Conservation (phyloP, 192 early-diverging fungal genomes). For the Coemansia sp. region DNA sequence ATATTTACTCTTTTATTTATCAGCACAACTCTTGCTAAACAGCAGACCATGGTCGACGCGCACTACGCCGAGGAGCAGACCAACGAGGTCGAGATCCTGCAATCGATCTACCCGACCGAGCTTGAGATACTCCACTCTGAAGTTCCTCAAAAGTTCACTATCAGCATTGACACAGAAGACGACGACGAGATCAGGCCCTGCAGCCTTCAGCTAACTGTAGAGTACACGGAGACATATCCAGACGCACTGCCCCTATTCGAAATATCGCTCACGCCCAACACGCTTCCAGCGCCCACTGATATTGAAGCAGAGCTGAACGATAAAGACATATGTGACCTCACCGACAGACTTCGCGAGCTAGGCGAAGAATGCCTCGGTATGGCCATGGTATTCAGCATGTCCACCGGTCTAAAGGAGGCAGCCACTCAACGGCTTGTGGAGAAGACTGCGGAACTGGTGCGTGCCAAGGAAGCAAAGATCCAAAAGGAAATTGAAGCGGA, state of each 20-base stretch:
- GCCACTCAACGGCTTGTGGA: slow-evolving; percentile 65
- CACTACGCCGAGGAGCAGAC: slow-evolving; percentile 81
- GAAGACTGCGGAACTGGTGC: slow-evolving; percentile 58
- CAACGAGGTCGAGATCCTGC: slow-evolving; percentile 78
- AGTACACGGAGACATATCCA: slow-evolving; percentile 76
- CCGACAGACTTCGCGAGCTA: slow-evolving; percentile 28
- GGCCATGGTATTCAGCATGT: slow-evolving; percentile 91
- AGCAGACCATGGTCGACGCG: slow-evolving; percentile 36
- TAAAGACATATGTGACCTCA: slow-evolving; percentile 40
- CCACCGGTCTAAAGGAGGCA: slow-evolving; percentile 73
- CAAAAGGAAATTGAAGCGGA: slow-evolving; percentile 76
- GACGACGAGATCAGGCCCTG: slow-evolving; percentile 63
- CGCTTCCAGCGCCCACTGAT: slow-evolving; percentile 30
- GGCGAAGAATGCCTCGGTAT: slow-evolving; percentile 82
- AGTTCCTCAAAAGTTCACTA: slow-evolving; percentile 61
- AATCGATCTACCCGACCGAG: slow-evolving; percentile 83
- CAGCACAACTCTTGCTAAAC: neutral
- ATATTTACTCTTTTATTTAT: neutral
- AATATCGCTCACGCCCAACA: slow-evolving; percentile 58
- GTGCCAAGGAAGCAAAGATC: slow-evolving; percentile 57
- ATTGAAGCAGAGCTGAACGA: slow-evolving; percentile 56
- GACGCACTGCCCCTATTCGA: slow-evolving; percentile 70
- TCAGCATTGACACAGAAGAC: slow-evolving; percentile 67
- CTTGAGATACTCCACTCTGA: slow-evolving; percentile 61
- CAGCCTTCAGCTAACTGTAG: slow-evolving; percentile 59